A percentile compares a stretch with the other conserved stretches of the same genome.
Conservation (phyloP, 2,329 filamentous ascomycete species). For the Exophiala calicioides region DNA sequence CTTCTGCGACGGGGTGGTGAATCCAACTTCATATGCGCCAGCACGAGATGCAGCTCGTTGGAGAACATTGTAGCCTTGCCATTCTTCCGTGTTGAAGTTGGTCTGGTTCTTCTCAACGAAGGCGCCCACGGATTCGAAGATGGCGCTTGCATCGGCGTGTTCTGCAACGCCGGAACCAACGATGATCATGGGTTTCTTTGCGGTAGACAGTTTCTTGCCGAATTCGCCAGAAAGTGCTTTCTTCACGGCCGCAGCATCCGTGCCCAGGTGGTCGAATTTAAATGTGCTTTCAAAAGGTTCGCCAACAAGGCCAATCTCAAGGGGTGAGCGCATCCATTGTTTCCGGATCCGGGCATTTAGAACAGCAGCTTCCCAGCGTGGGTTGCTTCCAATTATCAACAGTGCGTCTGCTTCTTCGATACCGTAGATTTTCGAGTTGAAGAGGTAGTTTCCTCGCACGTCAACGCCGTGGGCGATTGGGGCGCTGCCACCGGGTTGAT, state of each 20-base stretch:
- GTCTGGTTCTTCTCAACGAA: conserved; percentile 92
- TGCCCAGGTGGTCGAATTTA: conserved; percentile 87
- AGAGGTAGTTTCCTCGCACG: conserved; percentile 89
- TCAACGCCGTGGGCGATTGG: conserved; percentile 92
- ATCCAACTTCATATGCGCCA: conserved; percentile 94
- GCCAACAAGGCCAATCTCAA: conserved; percentile 88
- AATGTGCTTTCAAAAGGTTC: conserved; percentile 93
- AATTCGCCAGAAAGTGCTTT: conserved; percentile 80
- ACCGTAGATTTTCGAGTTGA: conserved; percentile 93
- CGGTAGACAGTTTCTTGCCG: conserved; percentile 84
- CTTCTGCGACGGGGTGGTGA: conserved; percentile 77
- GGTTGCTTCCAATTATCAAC: conserved; percentile 91
- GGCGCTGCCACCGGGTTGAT: conserved; percentile 79
- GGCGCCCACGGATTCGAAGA: conserved; percentile 84
- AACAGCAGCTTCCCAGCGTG: conserved; percentile 89
- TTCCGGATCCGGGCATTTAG: conserved; percentile 96
- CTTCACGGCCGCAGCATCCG: conserved; percentile 78
- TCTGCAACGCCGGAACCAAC: conserved; percentile 90
- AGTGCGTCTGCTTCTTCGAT: conserved; percentile 93
- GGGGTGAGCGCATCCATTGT: conserved; percentile 93
- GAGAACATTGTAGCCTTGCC: conserved; percentile 97
- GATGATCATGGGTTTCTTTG: conserved; percentile 94
- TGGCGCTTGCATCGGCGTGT: conserved; percentile 85
- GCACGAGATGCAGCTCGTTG: conserved; percentile 90
- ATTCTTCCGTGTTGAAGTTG: conserved; percentile 85